Percentiles rank a stretch among this genome's conserved stretches.
Conservation (phyloP, 305 asterid species). For the Ajuga reptans region DNA sequence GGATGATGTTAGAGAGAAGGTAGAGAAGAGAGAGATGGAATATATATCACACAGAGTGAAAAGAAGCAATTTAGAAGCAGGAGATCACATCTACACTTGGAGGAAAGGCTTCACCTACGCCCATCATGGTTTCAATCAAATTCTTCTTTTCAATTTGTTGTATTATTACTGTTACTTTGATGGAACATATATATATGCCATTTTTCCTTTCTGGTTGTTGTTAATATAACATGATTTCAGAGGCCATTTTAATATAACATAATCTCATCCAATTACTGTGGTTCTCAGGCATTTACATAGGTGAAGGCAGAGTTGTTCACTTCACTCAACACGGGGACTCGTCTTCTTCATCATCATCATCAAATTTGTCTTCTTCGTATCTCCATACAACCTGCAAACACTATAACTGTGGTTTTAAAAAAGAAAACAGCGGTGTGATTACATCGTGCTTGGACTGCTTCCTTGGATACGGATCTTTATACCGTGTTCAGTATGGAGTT, state of each 20-base stretch:
- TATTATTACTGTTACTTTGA: too few relatives aligned
- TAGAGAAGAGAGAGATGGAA: neutral
- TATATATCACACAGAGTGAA: slow-evolving; percentile 15
- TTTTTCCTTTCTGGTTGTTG: neutral
- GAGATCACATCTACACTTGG: slow-evolving; percentile 27
- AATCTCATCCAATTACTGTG: too few relatives aligned
- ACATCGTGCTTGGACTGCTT: slow-evolving; percentile 67
- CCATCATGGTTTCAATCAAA: slow-evolving; percentile 21
- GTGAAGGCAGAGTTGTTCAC: too few relatives aligned
- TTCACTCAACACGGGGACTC: too few relatives aligned
- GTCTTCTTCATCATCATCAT: too few relatives aligned
- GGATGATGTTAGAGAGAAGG: too few relatives aligned
- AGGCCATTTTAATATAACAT: too few relatives aligned
- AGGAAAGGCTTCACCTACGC: slow-evolving; percentile 20
- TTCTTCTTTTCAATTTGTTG: neutral
- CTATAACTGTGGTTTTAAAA: slow-evolving; percentile 63
- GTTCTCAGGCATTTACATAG: too few relatives aligned
- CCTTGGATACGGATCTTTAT: slow-evolving; percentile 44
- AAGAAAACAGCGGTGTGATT: slow-evolving; percentile 44
- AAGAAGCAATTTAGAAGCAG: slow-evolving; percentile 10
- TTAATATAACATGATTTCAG: too few relatives aligned
- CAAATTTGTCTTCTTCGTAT: too few relatives aligned
- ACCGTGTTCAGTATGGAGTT: slow-evolving; percentile 54
- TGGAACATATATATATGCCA: too few relatives aligned
- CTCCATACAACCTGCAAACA: too few relatives aligned